Base-by-base conservation (phyloP, 1,284 basidiomycete species). In the Moesziomyces globuligerus region DNA sequence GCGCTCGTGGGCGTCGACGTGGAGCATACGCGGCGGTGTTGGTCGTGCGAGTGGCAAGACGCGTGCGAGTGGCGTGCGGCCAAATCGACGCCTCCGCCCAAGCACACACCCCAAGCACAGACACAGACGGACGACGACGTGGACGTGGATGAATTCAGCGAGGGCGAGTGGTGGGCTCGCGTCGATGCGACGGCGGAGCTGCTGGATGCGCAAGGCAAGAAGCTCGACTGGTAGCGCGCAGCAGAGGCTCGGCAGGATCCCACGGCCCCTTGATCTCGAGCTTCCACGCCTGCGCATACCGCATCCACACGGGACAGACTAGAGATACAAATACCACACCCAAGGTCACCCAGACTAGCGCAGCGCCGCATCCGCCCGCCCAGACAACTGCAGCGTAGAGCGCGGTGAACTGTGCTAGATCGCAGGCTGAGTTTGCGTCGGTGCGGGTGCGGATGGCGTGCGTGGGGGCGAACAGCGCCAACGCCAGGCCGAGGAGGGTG, bases 401-500 rank as follows among this genome's bases (percentile, higher is more conserved):
- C 32, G 32, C 11, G 10, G 7, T 17, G 6, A 34, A 34, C 15
- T 34, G 32, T 17, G 7, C 4, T 7, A 34, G 6, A 13, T 6
- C n/a, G n/a, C n/a, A n/a, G n/a, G n/a, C n/a, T n/a, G n/a, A n/a
- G n/a, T n/a, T n/a, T n/a, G n/a, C n/a, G n/a, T n/a, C n/a, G n/a
- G 7, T 6, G 36, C n/a, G 18, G 18, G 4, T 11, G 8, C 8
- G 4, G 23, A 11, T 8, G 25, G 20, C 7, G 36, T 3, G 5
- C 15, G 40, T 28, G 1, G 61, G 61, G 3, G 72, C 76, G 43
- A 81, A 81, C 1, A 79, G 46, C 3, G 59, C 34, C 2, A 76
- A 89, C 34, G 94, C 89, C 81, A 94, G 91, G 46, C 96, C 85
- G 75, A 94, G 88, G 44, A 98, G 86, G 23, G 92, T 90, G 81